Evolutionary conservation across 2,329 filamentous ascomycete genomes (phyloP), one percentile per base, ranked within the genome.

Genomic region (Fusarium citri): DNA sequence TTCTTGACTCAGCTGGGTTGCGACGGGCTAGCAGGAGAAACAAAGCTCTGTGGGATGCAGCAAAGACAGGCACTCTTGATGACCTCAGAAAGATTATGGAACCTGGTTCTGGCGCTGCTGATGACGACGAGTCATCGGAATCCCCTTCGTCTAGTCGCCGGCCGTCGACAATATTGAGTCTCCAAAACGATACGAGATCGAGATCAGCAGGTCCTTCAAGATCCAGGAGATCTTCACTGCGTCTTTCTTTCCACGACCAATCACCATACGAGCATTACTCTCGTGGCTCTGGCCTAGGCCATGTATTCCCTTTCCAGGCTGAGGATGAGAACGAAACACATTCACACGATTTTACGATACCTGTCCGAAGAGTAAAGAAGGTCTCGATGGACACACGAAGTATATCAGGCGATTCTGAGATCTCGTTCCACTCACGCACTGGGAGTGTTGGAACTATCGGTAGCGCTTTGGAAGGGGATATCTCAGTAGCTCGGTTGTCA

Each of bases 321-420:
- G 77, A 78, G 23, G 76, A 86, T 58, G 87, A 88, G 64, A 78
- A 81, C 45, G 84, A 76, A 31, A 76, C 78, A 5, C 40, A 46
- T 34, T 41, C 50, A 15, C 68, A 82, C 4, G 69, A 76, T 3
- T 47, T 72, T 57, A 72, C 78, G 5, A 64, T 74, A 11, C 75
- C 80, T 6, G 56, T 76, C 4, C 88, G 88, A 61, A 88, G 86
- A 71, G 81, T 87, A 37, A 97, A 96, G 79, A 93, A 87, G 71
- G 95, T 98, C 1, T 93, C 94, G 0, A 92, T 98, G 92, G 94
- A 97, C 76, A 92, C 92, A 18, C 86, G 94, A 71, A 98, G 95
- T 74, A 87, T 97, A 78, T 98, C 95, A 9, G 94, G 91, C 71
- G 92, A 91, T 42, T 98, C 95, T 0, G 92, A 91, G 37, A 88